These are phyloP conservation scores for Mikania micrantha DNA, from an alignment of 129 eudicot genomes.

Conservation along the genomic window DNA sequence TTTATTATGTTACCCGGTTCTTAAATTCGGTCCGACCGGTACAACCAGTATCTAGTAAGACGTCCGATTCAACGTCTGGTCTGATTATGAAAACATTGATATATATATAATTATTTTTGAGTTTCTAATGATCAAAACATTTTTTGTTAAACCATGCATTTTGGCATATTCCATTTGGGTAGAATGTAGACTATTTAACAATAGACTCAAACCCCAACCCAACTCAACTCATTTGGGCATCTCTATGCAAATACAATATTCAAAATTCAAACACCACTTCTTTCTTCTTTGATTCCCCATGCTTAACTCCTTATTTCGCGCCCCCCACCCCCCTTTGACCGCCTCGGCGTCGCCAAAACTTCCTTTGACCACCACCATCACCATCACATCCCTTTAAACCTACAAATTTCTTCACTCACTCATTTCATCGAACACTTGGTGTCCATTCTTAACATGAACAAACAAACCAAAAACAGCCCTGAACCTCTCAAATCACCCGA, in stretches of 20 bases:
- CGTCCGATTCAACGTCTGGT: no score
- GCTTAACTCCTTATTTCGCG: constrained; percentile 32
- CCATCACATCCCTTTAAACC: constrained; percentile 4
- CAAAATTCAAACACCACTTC: constrained; percentile 47
- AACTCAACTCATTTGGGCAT: constrained; percentile 39
- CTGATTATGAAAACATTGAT: no score
- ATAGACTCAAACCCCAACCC: constrained; percentile 40
- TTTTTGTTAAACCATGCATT: no score
- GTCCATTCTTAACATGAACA: constrained; percentile 27
- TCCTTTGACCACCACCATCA: constrained; percentile 42
- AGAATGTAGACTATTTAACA: background rate
- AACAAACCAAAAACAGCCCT: background rate
- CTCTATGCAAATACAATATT: constrained; percentile 32
- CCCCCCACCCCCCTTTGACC: constrained; percentile 49
- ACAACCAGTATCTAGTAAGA: no score
- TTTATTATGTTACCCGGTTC: no score
- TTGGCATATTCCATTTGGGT: constrained; percentile 11
- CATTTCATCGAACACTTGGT: constrained; percentile 55
- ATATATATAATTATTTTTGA: no score
- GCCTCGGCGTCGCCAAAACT: constrained; percentile 61
- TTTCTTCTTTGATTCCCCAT: constrained; percentile 40
- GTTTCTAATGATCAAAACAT: no score
- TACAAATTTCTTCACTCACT: constrained; percentile 8
- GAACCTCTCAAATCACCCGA: constrained; percentile 32
- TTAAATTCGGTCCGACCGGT: no score